phyloP scores from a whole-genome alignment of 257 asterid genomes.

The Petunia secreta region DNA sequence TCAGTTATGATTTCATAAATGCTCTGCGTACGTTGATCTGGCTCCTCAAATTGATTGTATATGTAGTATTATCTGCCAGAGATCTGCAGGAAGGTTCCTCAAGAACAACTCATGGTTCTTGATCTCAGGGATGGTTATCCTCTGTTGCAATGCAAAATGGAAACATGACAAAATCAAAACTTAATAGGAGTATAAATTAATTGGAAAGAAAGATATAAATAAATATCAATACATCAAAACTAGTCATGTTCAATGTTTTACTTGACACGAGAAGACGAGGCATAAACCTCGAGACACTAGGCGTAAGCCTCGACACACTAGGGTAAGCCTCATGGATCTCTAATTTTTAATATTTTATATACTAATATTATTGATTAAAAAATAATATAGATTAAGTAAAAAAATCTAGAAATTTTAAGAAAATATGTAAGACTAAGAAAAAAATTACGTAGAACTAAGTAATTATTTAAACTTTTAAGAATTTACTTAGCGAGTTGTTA shows the following conservation, averaged over 20 bases:
- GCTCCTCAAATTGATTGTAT: constrained; percentile 79
- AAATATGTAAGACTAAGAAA: too few relatives aligned
- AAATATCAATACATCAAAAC: neutral
- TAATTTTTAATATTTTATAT: too few relatives aligned
- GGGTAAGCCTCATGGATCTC: too few relatives aligned
- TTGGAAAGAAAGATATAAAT: neutral
- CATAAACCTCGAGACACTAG: too few relatives aligned
- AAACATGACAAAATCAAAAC: neutral
- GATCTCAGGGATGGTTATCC: constrained; percentile 86
- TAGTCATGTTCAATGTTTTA: neutral
- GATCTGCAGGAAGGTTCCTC: constrained; percentile 85
- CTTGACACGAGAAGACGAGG: too few relatives aligned
- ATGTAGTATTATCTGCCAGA: constrained; percentile 51
- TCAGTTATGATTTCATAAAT: constrained; percentile 79
- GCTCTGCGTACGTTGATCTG: constrained; percentile 85
- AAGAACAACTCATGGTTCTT: constrained; percentile 90
- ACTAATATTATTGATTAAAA: too few relatives aligned
- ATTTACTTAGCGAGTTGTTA: too few relatives aligned
- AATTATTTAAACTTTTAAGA: too few relatives aligned
- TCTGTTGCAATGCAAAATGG: constrained; percentile 46
- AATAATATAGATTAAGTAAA: too few relatives aligned
- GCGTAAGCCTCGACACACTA: too few relatives aligned
- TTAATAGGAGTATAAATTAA: neutral
- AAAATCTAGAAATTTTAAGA: too few relatives aligned
- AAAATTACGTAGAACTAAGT: too few relatives aligned